A percentile compares a stretch with the other conserved stretches of the same genome.
These are phyloP conservation scores for Piper betle DNA, from an alignment of 164 flowering plant species.

Conservation along the genomic window DNA sequence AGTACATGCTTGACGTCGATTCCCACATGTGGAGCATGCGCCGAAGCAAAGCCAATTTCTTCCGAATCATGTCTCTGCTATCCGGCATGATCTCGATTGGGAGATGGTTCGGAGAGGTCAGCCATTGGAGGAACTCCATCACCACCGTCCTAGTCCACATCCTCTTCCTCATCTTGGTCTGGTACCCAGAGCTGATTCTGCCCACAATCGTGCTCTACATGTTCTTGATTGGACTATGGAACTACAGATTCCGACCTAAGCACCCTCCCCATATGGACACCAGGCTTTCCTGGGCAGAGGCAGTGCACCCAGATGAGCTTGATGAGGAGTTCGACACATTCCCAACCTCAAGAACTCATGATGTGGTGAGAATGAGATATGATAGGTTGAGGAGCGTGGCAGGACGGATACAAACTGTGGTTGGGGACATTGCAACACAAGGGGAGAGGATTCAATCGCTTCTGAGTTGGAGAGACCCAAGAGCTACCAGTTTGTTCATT, in stretches of 20 bases:
- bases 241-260: slow-evolving; percentile 32
- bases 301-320: too few relatives aligned
- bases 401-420: neutral
- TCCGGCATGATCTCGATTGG: slow-evolving; percentile 23
- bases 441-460: slow-evolving; percentile 46
- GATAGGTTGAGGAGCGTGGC: too few relatives aligned
- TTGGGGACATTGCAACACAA: slow-evolving; percentile 45
- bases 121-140: slow-evolving; percentile 39
- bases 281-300: too few relatives aligned
- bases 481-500: slow-evolving; percentile 36
- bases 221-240: slow-evolving; percentile 47
- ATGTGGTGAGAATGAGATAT: slow-evolving; percentile 14
- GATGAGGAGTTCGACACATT: slow-evolving; percentile 5
- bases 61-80: slow-evolving; percentile 33
- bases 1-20: neutral
- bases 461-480: slow-evolving; percentile 48
- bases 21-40: slow-evolving; percentile 54
- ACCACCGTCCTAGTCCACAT: slow-evolving; percentile 39
- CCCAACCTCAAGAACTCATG: slow-evolving; percentile 29
- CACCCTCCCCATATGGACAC: slow-evolving; percentile 32
- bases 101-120: slow-evolving; percentile 29
- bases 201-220: slow-evolving; percentile 40
- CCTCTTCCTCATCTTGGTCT: slow-evolving; percentile 31
- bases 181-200: slow-evolving; percentile 43
- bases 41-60: slow-evolving; percentile 50